Percentiles rank a stretch among this genome's conserved stretches.
phyloP scores from a whole-genome alignment of 2,329 filamentous ascomycete genomes.

The Cercospora nicotianae region DNA sequence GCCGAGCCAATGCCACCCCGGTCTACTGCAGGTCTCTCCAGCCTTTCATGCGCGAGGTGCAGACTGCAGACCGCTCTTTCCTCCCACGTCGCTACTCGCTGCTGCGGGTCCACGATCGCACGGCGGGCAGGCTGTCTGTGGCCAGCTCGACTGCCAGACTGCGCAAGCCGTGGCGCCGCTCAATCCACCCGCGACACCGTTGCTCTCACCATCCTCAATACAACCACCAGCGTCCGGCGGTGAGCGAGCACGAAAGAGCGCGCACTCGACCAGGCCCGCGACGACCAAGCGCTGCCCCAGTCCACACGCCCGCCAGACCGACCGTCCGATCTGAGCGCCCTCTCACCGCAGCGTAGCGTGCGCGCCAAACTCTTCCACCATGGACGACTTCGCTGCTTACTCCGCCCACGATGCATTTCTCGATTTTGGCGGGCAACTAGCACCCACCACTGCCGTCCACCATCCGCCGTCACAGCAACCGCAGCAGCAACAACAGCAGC shows the following conservation, averaged over 20 bases:
- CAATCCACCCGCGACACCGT: constrained; percentile 16
- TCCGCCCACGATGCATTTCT: constrained; percentile 43
- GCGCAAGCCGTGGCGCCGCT: constrained; percentile 7
- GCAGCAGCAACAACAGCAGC: constrained; percentile 24
- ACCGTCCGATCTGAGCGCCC: neutral
- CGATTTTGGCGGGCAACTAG: constrained; percentile 39
- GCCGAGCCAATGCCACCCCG: neutral
- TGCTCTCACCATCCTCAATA: constrained; percentile 14
- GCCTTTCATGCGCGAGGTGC: neutral
- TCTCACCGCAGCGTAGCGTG: constrained; percentile 5
- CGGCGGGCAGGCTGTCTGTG: neutral
- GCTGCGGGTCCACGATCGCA: constrained; percentile 2
- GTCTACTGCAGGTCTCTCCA: neutral
- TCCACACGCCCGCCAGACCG: neutral
- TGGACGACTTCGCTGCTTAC: constrained; percentile 47
- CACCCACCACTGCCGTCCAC: constrained; percentile 23
- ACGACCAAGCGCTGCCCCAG: constrained; percentile 58
- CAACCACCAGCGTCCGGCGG: constrained; percentile 8
- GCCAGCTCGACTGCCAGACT: neutral
- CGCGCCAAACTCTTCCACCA: constrained; percentile 26
- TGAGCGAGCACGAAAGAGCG: constrained; percentile 5
- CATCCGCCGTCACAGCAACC: constrained; percentile 30
- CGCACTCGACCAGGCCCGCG: constrained; percentile 10
- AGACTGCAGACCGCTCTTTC: constrained; percentile 12
- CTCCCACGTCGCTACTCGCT: constrained; percentile 1